Evolutionary conservation across 345 rosid genomes (phyloP).

Genomic region (Brassica rapa): DNA sequence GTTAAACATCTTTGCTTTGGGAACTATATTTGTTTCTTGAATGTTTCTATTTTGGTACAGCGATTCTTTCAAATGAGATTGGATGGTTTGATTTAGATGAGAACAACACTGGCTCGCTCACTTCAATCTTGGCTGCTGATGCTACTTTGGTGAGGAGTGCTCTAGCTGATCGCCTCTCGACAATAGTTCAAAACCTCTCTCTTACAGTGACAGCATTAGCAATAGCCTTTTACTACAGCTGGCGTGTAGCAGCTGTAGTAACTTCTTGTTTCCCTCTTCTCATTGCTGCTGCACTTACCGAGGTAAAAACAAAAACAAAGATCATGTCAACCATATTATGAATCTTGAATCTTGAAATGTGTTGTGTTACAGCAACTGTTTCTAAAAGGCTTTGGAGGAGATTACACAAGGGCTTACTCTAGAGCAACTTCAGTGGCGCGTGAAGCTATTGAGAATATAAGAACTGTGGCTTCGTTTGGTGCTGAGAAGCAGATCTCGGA

Average conservation of each 20-base stretch:
- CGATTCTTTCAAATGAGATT: slow-evolving; percentile 75
- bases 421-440: slow-evolving; percentile 68
- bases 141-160: slow-evolving; percentile 78
- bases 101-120: slow-evolving; percentile 65
- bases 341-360: slow-evolving; percentile 8
- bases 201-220: slow-evolving; percentile 74
- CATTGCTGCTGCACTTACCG: slow-evolving; percentile 70
- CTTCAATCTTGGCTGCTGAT: slow-evolving; percentile 74
- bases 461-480: slow-evolving; percentile 74
- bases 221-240: slow-evolving; percentile 63
- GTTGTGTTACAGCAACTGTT: slow-evolving; percentile 61
- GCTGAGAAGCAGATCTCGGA: slow-evolving; percentile 55
- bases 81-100: slow-evolving; percentile 91
- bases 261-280: slow-evolving; percentile 77
- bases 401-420: slow-evolving; percentile 57
- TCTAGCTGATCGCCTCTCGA: slow-evolving; percentile 80
- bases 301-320: slow-evolving; percentile 43
- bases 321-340: neutral
- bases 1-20: neutral
- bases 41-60: slow-evolving; percentile 44
- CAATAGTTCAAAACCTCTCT: slow-evolving; percentile 73
- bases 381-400: slow-evolving; percentile 83
- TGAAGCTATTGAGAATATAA: slow-evolving; percentile 73
- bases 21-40: neutral
- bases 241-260: slow-evolving; percentile 83